Conservation (phyloP, 306 rosid species). For the Astragalus glycyphyllos region DNA sequence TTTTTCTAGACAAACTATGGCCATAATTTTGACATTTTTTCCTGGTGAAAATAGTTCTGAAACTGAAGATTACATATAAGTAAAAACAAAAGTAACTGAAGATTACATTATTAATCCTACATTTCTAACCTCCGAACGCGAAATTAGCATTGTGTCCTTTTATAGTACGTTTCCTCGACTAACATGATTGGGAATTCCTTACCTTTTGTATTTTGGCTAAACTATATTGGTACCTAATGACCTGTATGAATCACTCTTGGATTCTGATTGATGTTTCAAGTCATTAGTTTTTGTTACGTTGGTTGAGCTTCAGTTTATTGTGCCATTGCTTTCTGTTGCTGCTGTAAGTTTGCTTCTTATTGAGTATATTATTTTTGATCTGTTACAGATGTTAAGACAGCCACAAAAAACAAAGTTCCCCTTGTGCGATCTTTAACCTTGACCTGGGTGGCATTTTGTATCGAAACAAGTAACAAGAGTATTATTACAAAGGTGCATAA, state of each 20-base stretch:
- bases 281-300: slow-evolving; percentile 12
- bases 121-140: neutral
- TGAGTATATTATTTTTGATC: slow-evolving; percentile 39
- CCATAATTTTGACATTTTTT: slow-evolving; percentile 14
- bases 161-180: slow-evolving; percentile 6
- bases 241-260: neutral
- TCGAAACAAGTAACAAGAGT: slow-evolving; percentile 87
- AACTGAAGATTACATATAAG: slow-evolving; percentile 8
- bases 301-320: slow-evolving; percentile 5
- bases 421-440: slow-evolving; percentile 89
- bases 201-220: neutral
- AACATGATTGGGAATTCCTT: slow-evolving; percentile 14
- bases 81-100: neutral
- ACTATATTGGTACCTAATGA: neutral
- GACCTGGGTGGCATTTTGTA: slow-evolving; percentile 92
- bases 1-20: slow-evolving; percentile 10
- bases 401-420: slow-evolving; percentile 95
- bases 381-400: slow-evolving; percentile 79
- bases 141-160: neutral
- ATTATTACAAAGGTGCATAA: slow-evolving; percentile 80
- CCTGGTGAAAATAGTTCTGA: slow-evolving; percentile 2
- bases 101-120: slow-evolving; percentile 1
- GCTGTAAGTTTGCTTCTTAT: slow-evolving; percentile 30
- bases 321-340: neutral
- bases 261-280: slow-evolving; percentile 6